Evolutionary conservation across 1,139 yeast genomes (phyloP), one percentile per base, ranked within the genome.

Genomic region (Taphrina confusa): DNA sequence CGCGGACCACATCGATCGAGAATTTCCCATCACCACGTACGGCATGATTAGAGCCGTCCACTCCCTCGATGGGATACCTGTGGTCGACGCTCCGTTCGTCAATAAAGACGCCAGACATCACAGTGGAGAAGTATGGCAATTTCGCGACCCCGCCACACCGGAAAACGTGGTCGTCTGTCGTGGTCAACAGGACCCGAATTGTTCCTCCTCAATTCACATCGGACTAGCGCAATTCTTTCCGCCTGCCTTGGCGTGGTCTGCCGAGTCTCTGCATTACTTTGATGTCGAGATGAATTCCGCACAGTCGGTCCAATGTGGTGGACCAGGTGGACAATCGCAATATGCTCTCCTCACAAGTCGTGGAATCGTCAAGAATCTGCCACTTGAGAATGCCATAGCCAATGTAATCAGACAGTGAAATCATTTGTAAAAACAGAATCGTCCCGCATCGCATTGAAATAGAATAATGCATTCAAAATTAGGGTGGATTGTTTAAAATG

Each of bases 101-200:
- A 47, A 47, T 16, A 31, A n/a, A 1, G 52, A 47, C 9, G 52
- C 52, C 1, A 6, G 6, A 1, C 58, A 54, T 27, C 58, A 54
- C 36, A 11, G 49, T 3, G 51, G 51, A n/a, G 58, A 54, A 33
- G 46, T 54, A 2, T 54, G 58, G 58, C 58, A 54, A n/a, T 54
- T 42, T 18, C 27, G 22, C 11, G 58, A 54, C 20, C 45, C 58
- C n/a, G 22, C 30, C 11, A 4, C n/a, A 3, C 31, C 50, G 5
- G 58, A 54, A 20, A 54, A 16, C 28, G 18, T 54, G 25, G 36
- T 42, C 36, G n/a, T 54, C n/a, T 54, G 58, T 44, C 27, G 33
- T 8, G 51, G 51, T 27, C 42, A 28, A 18, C 45, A 23, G 27
- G 58, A 54, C 18, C 33, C 27, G 28, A 16, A 31, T 14, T 54